Evolutionary conservation across 2,329 filamentous ascomycete genomes (phyloP).

Genomic region (Bipolaris sorokiniana): DNA sequence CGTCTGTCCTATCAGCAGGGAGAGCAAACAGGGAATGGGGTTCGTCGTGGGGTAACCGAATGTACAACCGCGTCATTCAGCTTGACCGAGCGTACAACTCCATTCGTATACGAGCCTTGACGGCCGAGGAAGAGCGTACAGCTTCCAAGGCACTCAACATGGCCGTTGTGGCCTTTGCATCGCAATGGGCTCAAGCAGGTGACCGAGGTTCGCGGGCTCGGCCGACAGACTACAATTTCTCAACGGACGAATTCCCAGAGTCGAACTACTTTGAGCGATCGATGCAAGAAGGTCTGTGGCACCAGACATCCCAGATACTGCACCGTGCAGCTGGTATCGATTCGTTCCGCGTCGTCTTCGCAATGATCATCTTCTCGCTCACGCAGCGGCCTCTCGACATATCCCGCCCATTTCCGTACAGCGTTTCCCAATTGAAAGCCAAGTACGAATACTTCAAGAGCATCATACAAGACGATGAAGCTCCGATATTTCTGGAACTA

Average conservation of each 20-base stretch:
- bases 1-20: conserved; percentile 30
- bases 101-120: conserved; percentile 47
- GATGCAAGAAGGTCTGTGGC: conserved; percentile 50
- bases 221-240: conserved; percentile 26
- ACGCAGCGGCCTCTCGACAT: conserved; percentile 48
- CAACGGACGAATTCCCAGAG: conserved; percentile 1
- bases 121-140: conserved; percentile 47
- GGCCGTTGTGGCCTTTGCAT: conserved; percentile 59
- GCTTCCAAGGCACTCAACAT: conserved; percentile 56
- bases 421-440: not conserved
- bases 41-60: conserved; percentile 48
- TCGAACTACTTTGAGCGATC: conserved; percentile 41
- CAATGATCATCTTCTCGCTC: conserved; percentile 53
- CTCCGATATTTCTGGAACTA: conserved; percentile 11
- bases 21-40: conserved; percentile 51
- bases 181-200: conserved; percentile 54
- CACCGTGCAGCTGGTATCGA: conserved; percentile 47
- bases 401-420: not conserved
- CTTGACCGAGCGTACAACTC: conserved; percentile 49
- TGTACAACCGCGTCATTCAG: conserved; percentile 56
- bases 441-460: conserved; percentile 12
- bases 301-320: conserved; percentile 49
- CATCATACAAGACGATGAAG: conserved; percentile 11
- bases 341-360: conserved; percentile 53
- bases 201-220: conserved; percentile 23